phyloP scores from a whole-genome alignment of 2,329 filamentous ascomycete species.

The Stemphylium vesicarium region DNA sequence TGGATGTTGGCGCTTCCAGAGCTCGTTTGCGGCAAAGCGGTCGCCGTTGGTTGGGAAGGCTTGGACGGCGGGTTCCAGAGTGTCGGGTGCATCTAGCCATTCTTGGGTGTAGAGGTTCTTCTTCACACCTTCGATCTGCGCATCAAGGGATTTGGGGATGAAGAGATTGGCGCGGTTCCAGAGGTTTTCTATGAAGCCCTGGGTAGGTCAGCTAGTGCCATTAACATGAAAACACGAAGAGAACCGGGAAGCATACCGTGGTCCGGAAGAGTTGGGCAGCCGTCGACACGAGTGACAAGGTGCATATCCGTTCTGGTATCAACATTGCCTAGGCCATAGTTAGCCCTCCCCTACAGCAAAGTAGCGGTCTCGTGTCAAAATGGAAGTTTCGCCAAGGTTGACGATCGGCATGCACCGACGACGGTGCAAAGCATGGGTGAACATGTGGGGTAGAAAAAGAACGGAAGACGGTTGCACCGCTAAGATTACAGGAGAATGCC shows the following conservation, averaged over 20 bases:
- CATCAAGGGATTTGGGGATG: constrained; percentile 73
- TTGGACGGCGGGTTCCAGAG: constrained; percentile 48
- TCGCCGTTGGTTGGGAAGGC: constrained; percentile 78
- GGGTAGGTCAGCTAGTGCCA: constrained; percentile 48
- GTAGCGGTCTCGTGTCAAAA: background rate
- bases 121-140: constrained; percentile 69
- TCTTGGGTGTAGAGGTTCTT: constrained; percentile 68
- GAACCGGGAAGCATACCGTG: constrained; percentile 26
- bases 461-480: constrained; percentile 7
- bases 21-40: constrained; percentile 80
- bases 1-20: constrained; percentile 71
- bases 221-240: background rate
- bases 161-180: constrained; percentile 62
- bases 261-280: constrained; percentile 57
- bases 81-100: constrained; percentile 70
- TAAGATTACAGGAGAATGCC: constrained; percentile 35
- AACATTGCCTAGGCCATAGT: constrained; percentile 43
- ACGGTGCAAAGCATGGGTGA: background rate
- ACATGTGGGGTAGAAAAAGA: constrained; percentile 26
- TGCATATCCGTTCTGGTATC: constrained; percentile 57
- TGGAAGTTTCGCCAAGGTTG: background rate
- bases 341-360: background rate
- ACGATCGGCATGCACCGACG: constrained; percentile 1
- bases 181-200: constrained; percentile 67
- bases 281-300: constrained; percentile 59